Percentiles rank a stretch among this genome's conserved stretches.
Evolutionary conservation across 2,329 filamentous ascomycete genomes (phyloP).

Genomic region (Aspergillus arachidicola): DNA sequence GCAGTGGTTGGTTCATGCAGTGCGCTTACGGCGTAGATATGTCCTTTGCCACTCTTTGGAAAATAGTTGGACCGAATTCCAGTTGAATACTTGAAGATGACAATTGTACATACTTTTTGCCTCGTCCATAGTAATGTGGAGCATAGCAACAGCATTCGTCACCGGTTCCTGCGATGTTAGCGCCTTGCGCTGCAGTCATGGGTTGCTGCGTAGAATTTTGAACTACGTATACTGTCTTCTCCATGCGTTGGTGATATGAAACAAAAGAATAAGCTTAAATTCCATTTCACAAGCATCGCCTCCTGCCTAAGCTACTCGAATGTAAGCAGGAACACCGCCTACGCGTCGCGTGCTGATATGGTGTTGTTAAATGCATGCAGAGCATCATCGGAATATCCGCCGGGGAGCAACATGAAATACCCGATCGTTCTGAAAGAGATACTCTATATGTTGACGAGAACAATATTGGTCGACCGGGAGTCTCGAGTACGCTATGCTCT

Average conservation of each 20-base stretch:
- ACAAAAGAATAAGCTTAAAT: slow-evolving; percentile 1
- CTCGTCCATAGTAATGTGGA: neutral
- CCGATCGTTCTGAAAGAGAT: neutral
- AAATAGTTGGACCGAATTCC: neutral
- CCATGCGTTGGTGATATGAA: neutral
- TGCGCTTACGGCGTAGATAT: neutral
- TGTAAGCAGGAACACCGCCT: neutral
- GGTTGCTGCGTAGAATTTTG: neutral
- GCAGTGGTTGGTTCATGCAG: neutral
- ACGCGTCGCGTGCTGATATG: neutral
- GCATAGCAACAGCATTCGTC: neutral
- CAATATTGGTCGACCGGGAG: neutral
- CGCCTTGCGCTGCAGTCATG: neutral
- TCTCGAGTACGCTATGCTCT: neutral
- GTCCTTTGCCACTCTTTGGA: neutral
- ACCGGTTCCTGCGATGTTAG: neutral
- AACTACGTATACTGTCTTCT: neutral
- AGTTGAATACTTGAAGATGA: neutral
- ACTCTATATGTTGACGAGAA: neutral
- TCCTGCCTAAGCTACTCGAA: neutral
- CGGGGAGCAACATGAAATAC: neutral
- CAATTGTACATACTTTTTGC: neutral
- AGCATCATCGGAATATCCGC: neutral
- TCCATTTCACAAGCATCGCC: neutral
- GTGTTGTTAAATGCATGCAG: neutral